Evolutionary conservation across 179 eudicot species (phyloP), one percentile per base, ranked within the genome.

Genomic region (Spinacia oleracea): DNA sequence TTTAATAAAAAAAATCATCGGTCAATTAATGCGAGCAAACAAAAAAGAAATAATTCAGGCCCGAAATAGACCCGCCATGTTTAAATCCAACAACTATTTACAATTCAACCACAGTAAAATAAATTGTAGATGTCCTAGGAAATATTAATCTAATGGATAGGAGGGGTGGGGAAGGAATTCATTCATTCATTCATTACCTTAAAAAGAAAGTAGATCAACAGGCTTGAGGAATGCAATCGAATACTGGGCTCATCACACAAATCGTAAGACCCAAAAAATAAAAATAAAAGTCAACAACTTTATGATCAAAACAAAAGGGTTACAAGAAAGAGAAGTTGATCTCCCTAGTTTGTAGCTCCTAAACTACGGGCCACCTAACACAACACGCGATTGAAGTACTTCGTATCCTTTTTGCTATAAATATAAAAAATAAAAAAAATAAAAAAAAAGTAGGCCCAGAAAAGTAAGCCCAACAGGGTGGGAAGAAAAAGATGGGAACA

Each of bases 251-350:
- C 66, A 60, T 60, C 34, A 27, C 1, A 60, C 5, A 12, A n/a
- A 25, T 48, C 53, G 18, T 12, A 27, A 60, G 66, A 60, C 66
- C 66, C 66, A 60, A 27, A 60, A 11, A 60, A 14, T 15, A 59
- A n/a, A 59, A n/a, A n/a, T n/a, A 25, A 38, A 66, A 66, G 70
- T 34, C 45, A 66, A 62, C 67, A 62, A 10, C 40, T 62, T 29
- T 62, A 6, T 1, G 31, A 62, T 31, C 38, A 59, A 59, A 51
- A n/a, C 32, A n/a, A 8, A 23, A 25, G 23, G 40, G 40, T 3
- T 38, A 38, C 40, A 38, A 38, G 40, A 38, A 38, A 1, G 40
- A 38, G 40, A 38, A 38, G 40, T 38, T 38, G 40, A 38, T 51
- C 60, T 56, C 27, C 60, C 60, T 56, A 56, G 60, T 56, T 56